These are phyloP conservation scores for Aegilops speltoides DNA, from an alignment of 176 grass and related monocot species.

Conservation along the genomic window DNA sequence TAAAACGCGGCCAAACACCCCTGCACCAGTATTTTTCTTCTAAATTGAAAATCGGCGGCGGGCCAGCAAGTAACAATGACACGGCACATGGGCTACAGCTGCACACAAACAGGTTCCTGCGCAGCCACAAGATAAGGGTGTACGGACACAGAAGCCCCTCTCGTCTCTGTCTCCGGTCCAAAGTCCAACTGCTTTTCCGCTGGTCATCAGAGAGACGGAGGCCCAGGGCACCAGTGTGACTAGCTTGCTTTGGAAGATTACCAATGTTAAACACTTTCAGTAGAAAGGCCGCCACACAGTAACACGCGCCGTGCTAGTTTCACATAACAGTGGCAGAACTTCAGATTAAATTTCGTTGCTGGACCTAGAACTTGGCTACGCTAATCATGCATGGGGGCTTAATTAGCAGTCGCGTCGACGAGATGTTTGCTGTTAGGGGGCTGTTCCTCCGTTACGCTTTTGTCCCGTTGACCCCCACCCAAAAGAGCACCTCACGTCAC, in stretches of 20 bases:
- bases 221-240: background rate
- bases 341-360: background rate
- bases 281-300: background rate
- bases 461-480: background rate
- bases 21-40: background rate
- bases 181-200: background rate
- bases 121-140: background rate
- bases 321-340: background rate
- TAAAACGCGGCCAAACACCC: no score
- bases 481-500: background rate
- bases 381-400: background rate
- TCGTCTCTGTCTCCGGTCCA: background rate
- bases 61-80: background rate
- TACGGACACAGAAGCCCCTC: constrained; percentile 5
- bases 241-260: background rate
- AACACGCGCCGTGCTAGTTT: background rate
- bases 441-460: background rate
- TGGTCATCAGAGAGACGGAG: background rate
- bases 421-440: background rate
- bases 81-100: constrained; percentile 31
- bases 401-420: background rate
- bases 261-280: background rate
- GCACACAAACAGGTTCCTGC: background rate
- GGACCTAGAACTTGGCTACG: background rate
- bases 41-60: background rate